Evolutionary conservation across 768 basidiomycete genomes (phyloP).

Genomic region (Collybiopsis luxurians): DNA sequence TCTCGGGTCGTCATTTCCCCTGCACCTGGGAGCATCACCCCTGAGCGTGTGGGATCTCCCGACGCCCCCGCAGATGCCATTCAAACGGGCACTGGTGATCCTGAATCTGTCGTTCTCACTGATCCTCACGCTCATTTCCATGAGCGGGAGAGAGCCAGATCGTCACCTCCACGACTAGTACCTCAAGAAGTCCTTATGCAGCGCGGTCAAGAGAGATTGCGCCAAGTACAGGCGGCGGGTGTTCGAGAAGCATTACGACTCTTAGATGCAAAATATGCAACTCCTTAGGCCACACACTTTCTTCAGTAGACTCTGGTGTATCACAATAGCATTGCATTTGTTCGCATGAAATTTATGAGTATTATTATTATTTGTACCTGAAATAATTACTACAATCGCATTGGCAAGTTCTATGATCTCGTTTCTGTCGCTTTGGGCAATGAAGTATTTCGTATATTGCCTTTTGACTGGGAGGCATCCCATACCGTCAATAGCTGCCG

Average conservation of each 20-base stretch:
- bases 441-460: neutral
- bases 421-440: slow-evolving; percentile 1
- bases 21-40: slow-evolving; percentile 44
- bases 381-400: neutral
- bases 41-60: slow-evolving; percentile 43
- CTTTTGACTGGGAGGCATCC: slow-evolving; percentile 6
- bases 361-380: neutral
- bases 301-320: neutral
- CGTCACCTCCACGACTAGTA: slow-evolving; percentile 50
- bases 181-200: slow-evolving; percentile 60
- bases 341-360: slow-evolving; percentile 3
- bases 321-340: slow-evolving; percentile 1
- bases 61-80: slow-evolving; percentile 14
- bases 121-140: slow-evolving; percentile 55
- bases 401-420: neutral
- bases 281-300: slow-evolving; percentile 8
- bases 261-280: slow-evolving; percentile 58
- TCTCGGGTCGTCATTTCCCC: slow-evolving; percentile 61
- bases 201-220: slow-evolving; percentile 58
- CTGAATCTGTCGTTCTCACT: slow-evolving; percentile 43
- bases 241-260: slow-evolving; percentile 75
- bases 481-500: slow-evolving; percentile 10
- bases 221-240: slow-evolving; percentile 69
- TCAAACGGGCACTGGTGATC: slow-evolving; percentile 15
- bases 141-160: slow-evolving; percentile 36